These are phyloP conservation scores for Lithocarpus polystachyus DNA, from an alignment of 306 rosid species.

Conservation along the genomic window DNA sequence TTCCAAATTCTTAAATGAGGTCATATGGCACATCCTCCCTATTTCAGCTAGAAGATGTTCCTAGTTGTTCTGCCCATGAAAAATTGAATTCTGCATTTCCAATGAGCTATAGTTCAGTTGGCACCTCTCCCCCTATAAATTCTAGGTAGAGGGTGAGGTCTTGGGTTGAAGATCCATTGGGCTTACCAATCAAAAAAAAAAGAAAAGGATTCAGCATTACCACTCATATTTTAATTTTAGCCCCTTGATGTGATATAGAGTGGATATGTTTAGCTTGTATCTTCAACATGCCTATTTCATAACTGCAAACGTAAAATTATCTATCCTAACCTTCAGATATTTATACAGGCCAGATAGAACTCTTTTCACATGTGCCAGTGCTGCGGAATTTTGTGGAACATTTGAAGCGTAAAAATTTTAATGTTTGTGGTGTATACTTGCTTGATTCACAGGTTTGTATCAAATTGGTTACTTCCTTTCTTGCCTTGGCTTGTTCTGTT, in stretches of 20 bases:
- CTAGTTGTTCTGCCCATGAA: background rate
- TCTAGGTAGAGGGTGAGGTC: too few species aligned
- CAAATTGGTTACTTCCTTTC: conserved; percentile 1
- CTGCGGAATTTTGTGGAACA: conserved; percentile 85
- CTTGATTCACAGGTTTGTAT: conserved; percentile 88
- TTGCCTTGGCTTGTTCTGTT: background rate
- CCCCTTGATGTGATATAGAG: background rate
- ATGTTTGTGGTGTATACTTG: conserved; percentile 81
- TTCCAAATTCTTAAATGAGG: background rate
- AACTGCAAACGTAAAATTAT: background rate
- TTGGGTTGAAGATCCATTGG: too few species aligned
- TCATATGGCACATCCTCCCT: background rate
- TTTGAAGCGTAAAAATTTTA: conserved; percentile 73
- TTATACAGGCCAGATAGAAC: conserved; percentile 88
- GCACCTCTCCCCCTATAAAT: too few species aligned
- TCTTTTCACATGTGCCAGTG: conserved; percentile 83
- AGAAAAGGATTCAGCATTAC: background rate
- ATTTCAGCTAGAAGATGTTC: background rate
- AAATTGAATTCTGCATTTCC: too few species aligned
- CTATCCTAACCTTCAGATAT: conserved; percentile 10
- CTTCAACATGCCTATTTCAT: background rate
- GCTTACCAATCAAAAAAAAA: too few species aligned
- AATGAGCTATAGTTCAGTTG: too few species aligned
- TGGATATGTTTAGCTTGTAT: background rate
- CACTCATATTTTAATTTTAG: background rate